phyloP scores from a whole-genome alignment of 805 yeast species.

The Ogataea ganodermae region DNA sequence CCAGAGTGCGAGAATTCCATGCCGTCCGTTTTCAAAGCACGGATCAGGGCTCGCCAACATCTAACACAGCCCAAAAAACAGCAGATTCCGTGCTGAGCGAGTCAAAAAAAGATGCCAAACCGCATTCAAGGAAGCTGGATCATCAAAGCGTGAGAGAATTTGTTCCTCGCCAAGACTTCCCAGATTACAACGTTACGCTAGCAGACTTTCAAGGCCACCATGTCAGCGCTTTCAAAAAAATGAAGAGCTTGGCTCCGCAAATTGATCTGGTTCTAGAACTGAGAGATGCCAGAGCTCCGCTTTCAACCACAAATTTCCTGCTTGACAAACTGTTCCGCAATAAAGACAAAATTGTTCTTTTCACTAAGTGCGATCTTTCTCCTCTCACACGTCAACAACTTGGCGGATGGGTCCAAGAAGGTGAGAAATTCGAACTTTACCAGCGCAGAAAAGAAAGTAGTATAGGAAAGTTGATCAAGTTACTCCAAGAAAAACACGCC shows the following conservation, averaged over 20 bases:
- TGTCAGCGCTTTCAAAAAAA: slow-evolving; percentile 67
- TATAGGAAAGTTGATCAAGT: slow-evolving; percentile 50
- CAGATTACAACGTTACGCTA: slow-evolving; percentile 64
- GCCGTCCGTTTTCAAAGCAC: too few species aligned
- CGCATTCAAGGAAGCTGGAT: not conserved
- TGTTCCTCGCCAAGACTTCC: slow-evolving; percentile 71
- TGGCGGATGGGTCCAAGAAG: slow-evolving; percentile 36
- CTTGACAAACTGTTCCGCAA: slow-evolving; percentile 64
- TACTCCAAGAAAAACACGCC: slow-evolving; percentile 47
- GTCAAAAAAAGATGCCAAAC: not conserved
- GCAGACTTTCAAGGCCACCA: slow-evolving; percentile 94
- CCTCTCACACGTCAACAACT: slow-evolving; percentile 36
- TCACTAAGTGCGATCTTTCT: slow-evolving; percentile 74
- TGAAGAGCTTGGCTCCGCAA: slow-evolving; percentile 72
- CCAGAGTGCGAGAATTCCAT: too few species aligned
- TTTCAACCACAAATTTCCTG: slow-evolving; percentile 78
- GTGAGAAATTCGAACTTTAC: slow-evolving; percentile 42
- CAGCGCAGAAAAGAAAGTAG: slow-evolving; percentile 54
- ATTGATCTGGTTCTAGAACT: slow-evolving; percentile 81
- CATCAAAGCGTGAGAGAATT: slow-evolving; percentile 35
- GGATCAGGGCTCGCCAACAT: too few species aligned
- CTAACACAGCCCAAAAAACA: too few species aligned
- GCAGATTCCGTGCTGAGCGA: too few species aligned
- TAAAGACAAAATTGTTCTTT: slow-evolving; percentile 62
- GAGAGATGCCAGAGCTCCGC: slow-evolving; percentile 87